Evolutionary conservation across 371 early-diverging fungal species (phyloP).

Genomic region (Apophysomyces sp.): DNA sequence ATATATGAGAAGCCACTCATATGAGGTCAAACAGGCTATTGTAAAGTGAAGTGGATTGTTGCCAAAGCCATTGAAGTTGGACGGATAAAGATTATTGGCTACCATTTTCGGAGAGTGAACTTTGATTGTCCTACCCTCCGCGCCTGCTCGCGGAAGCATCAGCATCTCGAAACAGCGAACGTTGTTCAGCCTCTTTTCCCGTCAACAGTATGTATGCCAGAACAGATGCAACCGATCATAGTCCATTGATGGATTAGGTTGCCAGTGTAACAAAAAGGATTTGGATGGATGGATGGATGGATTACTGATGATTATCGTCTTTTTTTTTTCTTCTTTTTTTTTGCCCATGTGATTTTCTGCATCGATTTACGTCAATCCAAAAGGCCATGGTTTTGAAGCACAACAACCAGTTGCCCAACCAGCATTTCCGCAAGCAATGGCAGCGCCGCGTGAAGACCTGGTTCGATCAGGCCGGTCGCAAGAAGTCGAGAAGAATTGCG

Average conservation of each 20-base stretch:
- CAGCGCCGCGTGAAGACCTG: slow-evolving; percentile 97
- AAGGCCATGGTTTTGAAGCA: slow-evolving; percentile 82
- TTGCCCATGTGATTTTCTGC: background rate
- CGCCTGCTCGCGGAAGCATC: slow-evolving; percentile 6
- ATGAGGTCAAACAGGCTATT: too few species aligned
- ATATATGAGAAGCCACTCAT: too few species aligned
- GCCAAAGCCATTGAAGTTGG: too few species aligned
- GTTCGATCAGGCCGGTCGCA: slow-evolving; percentile 99
- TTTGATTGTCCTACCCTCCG: slow-evolving; percentile 5
- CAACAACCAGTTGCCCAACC: slow-evolving; percentile 99
- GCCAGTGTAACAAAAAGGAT: background rate
- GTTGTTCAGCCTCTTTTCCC: slow-evolving; percentile 9
- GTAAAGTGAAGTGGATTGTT: too few species aligned
- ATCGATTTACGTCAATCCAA: background rate
- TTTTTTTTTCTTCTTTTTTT: slow-evolving; percentile 6
- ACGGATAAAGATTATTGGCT: background rate
- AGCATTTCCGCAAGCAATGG: slow-evolving; percentile 99
- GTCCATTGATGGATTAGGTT: background rate
- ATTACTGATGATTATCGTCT: slow-evolving; percentile 1
- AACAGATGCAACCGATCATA: background rate
- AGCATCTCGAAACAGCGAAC: background rate
- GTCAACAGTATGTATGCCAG: slow-evolving; percentile 2
- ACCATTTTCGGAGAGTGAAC: background rate
- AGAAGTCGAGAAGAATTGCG: slow-evolving; percentile 86
- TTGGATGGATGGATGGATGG: slow-evolving; percentile 12